A percentile compares a stretch with the other conserved stretches of the same genome.
Evolutionary conservation across 1,284 basidiomycete species (phyloP).

Genomic region (Stygiomarasmius scandens): DNA sequence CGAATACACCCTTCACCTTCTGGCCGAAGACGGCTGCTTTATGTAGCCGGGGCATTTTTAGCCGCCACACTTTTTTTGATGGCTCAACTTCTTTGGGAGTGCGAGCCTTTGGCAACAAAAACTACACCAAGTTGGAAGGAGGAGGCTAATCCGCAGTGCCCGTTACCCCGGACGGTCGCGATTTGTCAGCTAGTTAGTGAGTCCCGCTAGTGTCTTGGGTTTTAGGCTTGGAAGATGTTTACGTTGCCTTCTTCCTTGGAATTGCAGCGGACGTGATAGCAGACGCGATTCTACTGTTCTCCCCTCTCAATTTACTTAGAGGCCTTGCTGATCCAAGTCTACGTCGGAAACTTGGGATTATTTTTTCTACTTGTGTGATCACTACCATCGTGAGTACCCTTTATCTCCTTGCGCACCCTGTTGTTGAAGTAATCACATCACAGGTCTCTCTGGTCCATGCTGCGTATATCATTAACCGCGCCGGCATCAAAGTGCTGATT

Average conservation of each 20-base stretch:
- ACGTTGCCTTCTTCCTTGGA: not conserved
- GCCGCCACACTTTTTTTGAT: conserved; percentile 33
- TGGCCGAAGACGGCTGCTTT: conserved; percentile 29
- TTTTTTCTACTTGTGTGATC: conserved; percentile 43
- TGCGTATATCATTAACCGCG: conserved; percentile 34
- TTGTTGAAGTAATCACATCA: too few species aligned
- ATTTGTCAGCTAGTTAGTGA: conserved; percentile 42
- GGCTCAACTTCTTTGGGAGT: conserved; percentile 42
- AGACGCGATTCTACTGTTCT: conserved; percentile 37
- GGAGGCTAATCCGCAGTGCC: conserved; percentile 36
- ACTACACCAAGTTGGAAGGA: conserved; percentile 32
- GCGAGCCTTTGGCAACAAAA: conserved; percentile 29
- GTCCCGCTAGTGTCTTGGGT: too few species aligned
- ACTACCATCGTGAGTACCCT: conserved; percentile 30
- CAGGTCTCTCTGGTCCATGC: conserved; percentile 44
- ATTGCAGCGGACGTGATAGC: conserved; percentile 39
- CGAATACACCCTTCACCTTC: conserved; percentile 40
- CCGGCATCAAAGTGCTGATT: conserved; percentile 36
- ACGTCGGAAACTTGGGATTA: conserved; percentile 37
- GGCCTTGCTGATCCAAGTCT: conserved; percentile 35
- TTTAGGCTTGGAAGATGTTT: too few species aligned
- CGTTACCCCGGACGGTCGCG: conserved; percentile 37
- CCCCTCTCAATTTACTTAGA: conserved; percentile 38
- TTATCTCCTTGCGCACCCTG: too few species aligned
- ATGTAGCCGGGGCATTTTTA: conserved; percentile 34